These are phyloP conservation scores for Erysimum cheiranthoides DNA, from an alignment of 345 rosid genomes.

Conservation along the genomic window DNA sequence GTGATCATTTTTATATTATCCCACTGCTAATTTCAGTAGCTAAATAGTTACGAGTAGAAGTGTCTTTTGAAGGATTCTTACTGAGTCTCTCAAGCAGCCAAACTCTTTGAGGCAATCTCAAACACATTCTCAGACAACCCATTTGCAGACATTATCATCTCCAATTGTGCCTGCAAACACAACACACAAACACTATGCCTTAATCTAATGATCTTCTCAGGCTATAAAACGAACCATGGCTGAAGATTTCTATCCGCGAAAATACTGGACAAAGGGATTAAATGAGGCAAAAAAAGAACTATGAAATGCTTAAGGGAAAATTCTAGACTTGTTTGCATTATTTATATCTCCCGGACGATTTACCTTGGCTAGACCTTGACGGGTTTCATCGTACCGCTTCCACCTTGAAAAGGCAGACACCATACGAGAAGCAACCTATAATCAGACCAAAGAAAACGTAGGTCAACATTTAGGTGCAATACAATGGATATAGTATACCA, in stretches of 20 bases:
- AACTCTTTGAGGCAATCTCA: slow-evolving; percentile 94
- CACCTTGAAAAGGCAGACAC: slow-evolving; percentile 98
- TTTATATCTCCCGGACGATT: not conserved
- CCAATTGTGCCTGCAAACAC: slow-evolving; percentile 78
- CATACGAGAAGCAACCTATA: slow-evolving; percentile 92
- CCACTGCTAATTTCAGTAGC: slow-evolving; percentile 18
- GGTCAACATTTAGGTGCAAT: no score
- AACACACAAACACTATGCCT: no score
- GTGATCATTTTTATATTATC: not conserved
- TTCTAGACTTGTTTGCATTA: not conserved
- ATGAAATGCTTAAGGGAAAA: not conserved
- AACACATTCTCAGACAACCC: slow-evolving; percentile 94
- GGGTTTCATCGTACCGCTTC: slow-evolving; percentile 85
- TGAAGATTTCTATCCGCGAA: no score
- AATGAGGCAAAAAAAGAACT: no score
- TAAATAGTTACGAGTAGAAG: not conserved
- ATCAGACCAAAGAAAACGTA: not conserved
- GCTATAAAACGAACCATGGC: not conserved
- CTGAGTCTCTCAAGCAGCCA: slow-evolving; percentile 57
- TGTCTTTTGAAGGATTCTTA: not conserved
- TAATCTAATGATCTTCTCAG: not conserved
- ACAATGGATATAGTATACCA: no score
- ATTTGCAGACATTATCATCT: slow-evolving; percentile 86
- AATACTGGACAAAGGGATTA: no score
- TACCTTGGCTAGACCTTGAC: slow-evolving; percentile 91